These are phyloP conservation scores for Fragilariopsis cylindrus DNA, from an alignment of 108 stramenopile species.

Conservation along the genomic window DNA sequence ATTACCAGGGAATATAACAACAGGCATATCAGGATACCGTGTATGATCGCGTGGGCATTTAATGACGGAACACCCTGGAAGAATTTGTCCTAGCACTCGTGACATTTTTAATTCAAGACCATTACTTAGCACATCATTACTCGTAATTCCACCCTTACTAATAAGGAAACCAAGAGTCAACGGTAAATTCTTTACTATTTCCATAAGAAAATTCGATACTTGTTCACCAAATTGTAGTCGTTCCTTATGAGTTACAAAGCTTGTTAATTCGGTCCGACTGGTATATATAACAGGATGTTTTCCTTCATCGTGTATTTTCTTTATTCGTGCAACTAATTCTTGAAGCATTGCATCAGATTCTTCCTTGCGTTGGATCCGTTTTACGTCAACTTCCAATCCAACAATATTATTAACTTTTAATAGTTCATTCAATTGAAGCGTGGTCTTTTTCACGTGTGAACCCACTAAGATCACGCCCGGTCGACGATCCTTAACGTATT, in stretches of 20 bases:
- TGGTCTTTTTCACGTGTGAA: slow-evolving; percentile 51
- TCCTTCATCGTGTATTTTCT: slow-evolving; percentile 7
- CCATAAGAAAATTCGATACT: slow-evolving; percentile 26
- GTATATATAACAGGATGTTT: slow-evolving; percentile 26
- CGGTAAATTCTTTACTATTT: slow-evolving; percentile 18
- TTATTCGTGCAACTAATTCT: not conserved
- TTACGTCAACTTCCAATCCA: slow-evolving; percentile 31
- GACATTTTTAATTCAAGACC: slow-evolving; percentile 37
- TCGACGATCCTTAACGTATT: slow-evolving; percentile 15
- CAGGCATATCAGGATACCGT: slow-evolving; percentile 41
- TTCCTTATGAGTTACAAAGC: slow-evolving; percentile 11
- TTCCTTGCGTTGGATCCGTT: not conserved
- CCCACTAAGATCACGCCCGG: slow-evolving; percentile 43
- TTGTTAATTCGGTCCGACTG: slow-evolving; percentile 19
- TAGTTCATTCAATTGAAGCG: slow-evolving; percentile 43
- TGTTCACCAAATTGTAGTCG: slow-evolving; percentile 25
- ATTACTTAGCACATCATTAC: slow-evolving; percentile 52
- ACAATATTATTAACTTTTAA: slow-evolving; percentile 8
- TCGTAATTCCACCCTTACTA: slow-evolving; percentile 66
- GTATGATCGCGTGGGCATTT: slow-evolving; percentile 25
- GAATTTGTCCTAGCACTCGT: slow-evolving; percentile 52
- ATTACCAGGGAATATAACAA: slow-evolving; percentile 65
- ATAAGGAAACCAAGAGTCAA: slow-evolving; percentile 41
- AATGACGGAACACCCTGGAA: slow-evolving; percentile 40
- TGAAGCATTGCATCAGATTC: slow-evolving; percentile 11